A percentile compares a stretch with the other conserved stretches of the same genome.
phyloP scores from a whole-genome alignment of 1,284 basidiomycete genomes.

The Wallemia hederae region DNA sequence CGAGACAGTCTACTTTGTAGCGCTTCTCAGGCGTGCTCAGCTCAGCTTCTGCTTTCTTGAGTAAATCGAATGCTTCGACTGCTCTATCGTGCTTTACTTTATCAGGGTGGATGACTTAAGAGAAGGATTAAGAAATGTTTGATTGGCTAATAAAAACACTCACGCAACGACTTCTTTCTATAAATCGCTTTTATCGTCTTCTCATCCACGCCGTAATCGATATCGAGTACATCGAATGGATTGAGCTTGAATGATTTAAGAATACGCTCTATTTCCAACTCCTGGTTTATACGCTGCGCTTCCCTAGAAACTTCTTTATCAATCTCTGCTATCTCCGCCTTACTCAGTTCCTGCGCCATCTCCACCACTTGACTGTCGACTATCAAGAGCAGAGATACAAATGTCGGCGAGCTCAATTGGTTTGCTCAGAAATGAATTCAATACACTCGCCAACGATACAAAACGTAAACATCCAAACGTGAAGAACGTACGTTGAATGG shows the following conservation, averaged over 20 bases:
- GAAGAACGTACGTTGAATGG: constrained; percentile 37
- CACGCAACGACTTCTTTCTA: constrained; percentile 53
- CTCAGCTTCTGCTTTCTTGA: constrained; percentile 60
- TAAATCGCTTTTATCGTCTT: constrained; percentile 23
- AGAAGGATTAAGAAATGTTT: constrained; percentile 18
- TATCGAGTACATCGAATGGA: constrained; percentile 45
- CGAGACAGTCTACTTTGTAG: constrained; percentile 42
- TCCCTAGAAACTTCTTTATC: background rate
- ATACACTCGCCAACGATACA: constrained; percentile 50
- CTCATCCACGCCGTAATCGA: constrained; percentile 23
- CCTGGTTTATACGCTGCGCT: background rate
- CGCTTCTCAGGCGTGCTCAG: constrained; percentile 40
- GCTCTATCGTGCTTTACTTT: constrained; percentile 45
- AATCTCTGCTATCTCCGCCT: background rate
- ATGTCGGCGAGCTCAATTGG: constrained; percentile 3
- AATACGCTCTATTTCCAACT: constrained; percentile 28
- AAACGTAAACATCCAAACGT: constrained; percentile 52
- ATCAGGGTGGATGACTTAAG: constrained; percentile 53
- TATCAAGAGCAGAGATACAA: no score
- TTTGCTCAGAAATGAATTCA: constrained; percentile 17
- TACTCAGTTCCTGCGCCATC: background rate
- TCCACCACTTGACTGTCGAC: background rate
- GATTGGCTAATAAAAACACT: constrained; percentile 11
- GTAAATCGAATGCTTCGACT: constrained; percentile 49
- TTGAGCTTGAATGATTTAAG: constrained; percentile 57